Percentiles rank a stretch among this genome's conserved stretches.
These are phyloP conservation scores for Metschnikowia hibisci DNA, from an alignment of 805 yeast genomes.

Conservation along the genomic window DNA sequence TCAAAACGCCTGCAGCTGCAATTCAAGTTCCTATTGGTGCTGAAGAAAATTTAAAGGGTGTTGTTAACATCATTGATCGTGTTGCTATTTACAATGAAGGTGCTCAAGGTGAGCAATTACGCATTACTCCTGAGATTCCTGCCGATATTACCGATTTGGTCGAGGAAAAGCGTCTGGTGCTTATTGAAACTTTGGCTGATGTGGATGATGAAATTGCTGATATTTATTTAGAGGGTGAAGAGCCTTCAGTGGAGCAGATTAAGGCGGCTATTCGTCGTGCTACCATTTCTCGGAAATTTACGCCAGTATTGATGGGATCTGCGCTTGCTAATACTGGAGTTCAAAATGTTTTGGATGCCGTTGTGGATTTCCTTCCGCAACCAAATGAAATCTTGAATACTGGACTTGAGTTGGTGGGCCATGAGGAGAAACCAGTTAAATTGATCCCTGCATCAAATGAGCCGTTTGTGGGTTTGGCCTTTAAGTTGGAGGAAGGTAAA, in stretches of 20 bases:
- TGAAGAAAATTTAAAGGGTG: conserved; percentile 81
- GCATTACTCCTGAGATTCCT: conserved; percentile 62
- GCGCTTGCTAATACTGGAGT: conserved; percentile 96
- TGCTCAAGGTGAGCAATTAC: conserved; percentile 76
- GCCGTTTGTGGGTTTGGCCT: conserved; percentile 96
- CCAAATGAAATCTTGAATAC: conserved; percentile 91
- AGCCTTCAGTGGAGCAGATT: conserved; percentile 80
- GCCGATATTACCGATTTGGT: conserved; percentile 75
- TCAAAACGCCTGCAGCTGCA: conserved; percentile 94
- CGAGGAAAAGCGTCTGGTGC: conserved; percentile 79
- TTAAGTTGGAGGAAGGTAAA: conserved; percentile 96
- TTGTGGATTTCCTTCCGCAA: conserved; percentile 91
- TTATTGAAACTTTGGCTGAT: conserved; percentile 94
- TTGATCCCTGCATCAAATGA: conserved; percentile 66
- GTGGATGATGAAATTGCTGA: conserved; percentile 98
- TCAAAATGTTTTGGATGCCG: conserved; percentile 94
- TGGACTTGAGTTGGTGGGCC: conserved; percentile 76
- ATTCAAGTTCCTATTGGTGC: conserved; percentile 97
- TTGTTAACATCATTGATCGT: conserved; percentile 84
- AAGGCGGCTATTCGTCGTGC: conserved; percentile 88
- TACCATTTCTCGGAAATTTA: conserved; percentile 91
- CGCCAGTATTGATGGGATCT: conserved; percentile 99
- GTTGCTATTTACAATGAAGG: conserved; percentile 90
- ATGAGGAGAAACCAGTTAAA: conserved; percentile 53
- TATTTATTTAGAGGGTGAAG: conserved; percentile 82